Conservation (phyloP, 2,329 filamentous ascomycete genomes). For the Aphanocladium album region DNA sequence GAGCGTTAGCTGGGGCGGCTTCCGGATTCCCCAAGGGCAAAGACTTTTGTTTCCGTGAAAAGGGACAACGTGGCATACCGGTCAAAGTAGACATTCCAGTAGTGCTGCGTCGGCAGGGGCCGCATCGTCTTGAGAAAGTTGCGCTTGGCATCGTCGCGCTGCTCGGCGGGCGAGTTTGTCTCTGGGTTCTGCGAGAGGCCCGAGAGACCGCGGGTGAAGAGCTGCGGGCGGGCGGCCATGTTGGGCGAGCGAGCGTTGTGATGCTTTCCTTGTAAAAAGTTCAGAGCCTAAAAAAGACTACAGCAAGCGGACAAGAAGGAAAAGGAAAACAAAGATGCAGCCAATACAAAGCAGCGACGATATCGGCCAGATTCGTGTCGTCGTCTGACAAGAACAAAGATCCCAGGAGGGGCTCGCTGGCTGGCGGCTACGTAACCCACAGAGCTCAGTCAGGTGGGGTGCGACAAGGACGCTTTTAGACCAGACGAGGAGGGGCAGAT, state of each 20-base stretch:
- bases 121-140: conserved; percentile 74
- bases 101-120: conserved; percentile 71
- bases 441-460: background rate
- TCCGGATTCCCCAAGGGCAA: too few relatives aligned
- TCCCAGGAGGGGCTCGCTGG: background rate
- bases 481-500: too few relatives aligned
- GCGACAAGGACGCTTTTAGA: too few relatives aligned
- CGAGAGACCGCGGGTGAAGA: conserved; percentile 61
- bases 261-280: background rate
- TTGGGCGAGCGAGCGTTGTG: conserved; percentile 19
- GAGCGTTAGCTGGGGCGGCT: background rate
- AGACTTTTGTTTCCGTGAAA: too few relatives aligned
- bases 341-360: too few relatives aligned
- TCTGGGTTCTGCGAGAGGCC: conserved; percentile 55
- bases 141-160: conserved; percentile 74
- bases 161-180: conserved; percentile 63
- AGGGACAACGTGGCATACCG: conserved; percentile 41
- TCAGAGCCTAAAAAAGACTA: too few relatives aligned
- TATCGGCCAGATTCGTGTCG: too few relatives aligned
- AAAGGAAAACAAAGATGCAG: too few relatives aligned
- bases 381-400: too few relatives aligned
- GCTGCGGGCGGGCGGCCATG: conserved; percentile 53
- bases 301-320: background rate
- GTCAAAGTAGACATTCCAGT: conserved; percentile 70
- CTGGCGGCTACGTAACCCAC: background rate